These are phyloP conservation scores for Talaromyces trachyspermus DNA, from an alignment of 495 filamentous ascomycete genomes.

Conservation along the genomic window DNA sequence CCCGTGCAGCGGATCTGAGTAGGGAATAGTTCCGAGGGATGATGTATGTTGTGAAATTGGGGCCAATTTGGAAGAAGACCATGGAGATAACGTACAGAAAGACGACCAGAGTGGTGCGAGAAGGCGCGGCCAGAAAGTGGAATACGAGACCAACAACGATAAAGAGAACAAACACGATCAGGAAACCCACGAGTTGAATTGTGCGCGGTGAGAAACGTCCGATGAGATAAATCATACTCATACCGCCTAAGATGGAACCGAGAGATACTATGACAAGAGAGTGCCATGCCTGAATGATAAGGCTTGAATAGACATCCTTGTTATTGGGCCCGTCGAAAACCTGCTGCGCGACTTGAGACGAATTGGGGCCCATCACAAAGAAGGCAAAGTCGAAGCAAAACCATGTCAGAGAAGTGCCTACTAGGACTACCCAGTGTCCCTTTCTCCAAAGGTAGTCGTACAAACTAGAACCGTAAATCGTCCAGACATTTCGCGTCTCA, in stretches of 20 bases:
- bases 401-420: constrained; percentile 32
- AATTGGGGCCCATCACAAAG: constrained; percentile 35
- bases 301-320: constrained; percentile 28
- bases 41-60: constrained; percentile 57
- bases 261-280: constrained; percentile 36
- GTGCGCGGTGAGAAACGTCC: constrained; percentile 39
- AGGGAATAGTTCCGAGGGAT: constrained; percentile 54
- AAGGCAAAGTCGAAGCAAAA: constrained; percentile 36
- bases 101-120: constrained; percentile 38
- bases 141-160: constrained; percentile 44
- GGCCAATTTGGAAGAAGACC: constrained; percentile 52
- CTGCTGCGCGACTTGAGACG: constrained; percentile 33
- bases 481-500: constrained; percentile 10
- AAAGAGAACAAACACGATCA: constrained; percentile 39
- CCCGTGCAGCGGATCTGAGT: constrained; percentile 51
- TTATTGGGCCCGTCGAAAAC: constrained; percentile 20
- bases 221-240: constrained; percentile 37
- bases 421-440: constrained; percentile 28
- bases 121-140: constrained; percentile 2
- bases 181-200: constrained; percentile 42
- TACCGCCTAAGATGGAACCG: constrained; percentile 42
- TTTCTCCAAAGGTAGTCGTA: constrained; percentile 21
- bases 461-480: constrained; percentile 14
- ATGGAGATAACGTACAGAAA: constrained; percentile 52
- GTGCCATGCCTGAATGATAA: constrained; percentile 30